Base-by-base conservation (phyloP, 306 rosid genomes). In the Cucurbita ficifolia region DNA sequence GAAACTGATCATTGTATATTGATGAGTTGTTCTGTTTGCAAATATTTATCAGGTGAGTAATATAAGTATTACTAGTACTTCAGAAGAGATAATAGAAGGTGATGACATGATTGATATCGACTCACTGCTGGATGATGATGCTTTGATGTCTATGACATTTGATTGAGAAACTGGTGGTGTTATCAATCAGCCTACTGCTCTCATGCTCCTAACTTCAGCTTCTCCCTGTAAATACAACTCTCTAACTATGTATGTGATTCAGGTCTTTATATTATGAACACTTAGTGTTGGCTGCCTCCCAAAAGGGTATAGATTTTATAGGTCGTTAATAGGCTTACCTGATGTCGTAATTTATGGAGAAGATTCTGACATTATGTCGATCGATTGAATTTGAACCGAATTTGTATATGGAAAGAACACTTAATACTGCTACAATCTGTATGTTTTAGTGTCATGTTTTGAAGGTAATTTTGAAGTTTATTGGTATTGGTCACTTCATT, bases 81-180 rank as follows among this genome's bases (percentile, higher is more conserved):
- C 90, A 19, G 97, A 86, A 80, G 89, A 85, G 76, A 79, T 43
- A 57, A 57, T 52, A 21, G 88, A 79, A 36, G 82, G 86, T 56
- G 97, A 91, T 79, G 90, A 87, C 58, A 77, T 86, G 81, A 82
- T 89, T 69, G 90, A 89, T 72, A 82, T 89, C 59, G 97, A 89
- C 76, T 76, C 84, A 62, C 84, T 89, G 64, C 74, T 87, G 84
- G 91, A 87, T 45, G 97, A 92, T 42, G 92, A 90, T 5, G 81
- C 86, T 79, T 87, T 89, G 78, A 79, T 86, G 81, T 88, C 96
- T 48, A 77, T 87, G 65, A 92, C 96, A 81, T 87, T 81, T 83
- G 84, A 85, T 73, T 89, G 70, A 74, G 38, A 24, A 70, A 45
- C 74, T 49, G 72, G 2, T 65, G 43, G 36, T 19, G 46, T 53